Conservation (phyloP, 495 filamentous ascomycete species). For the Penicillium fimorum region DNA sequence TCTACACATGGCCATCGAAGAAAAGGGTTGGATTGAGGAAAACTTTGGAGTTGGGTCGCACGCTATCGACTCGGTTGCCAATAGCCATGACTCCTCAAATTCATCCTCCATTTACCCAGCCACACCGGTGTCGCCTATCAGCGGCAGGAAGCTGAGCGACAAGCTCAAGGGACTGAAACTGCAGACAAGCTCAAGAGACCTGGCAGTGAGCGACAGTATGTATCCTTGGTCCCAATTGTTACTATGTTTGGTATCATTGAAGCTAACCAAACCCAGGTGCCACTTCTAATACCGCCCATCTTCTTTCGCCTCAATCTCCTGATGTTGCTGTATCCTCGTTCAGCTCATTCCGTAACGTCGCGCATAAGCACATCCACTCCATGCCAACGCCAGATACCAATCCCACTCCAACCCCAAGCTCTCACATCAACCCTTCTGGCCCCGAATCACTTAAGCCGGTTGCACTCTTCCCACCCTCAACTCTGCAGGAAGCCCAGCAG, state of each 20-base stretch:
- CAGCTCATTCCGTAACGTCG: slow-evolving; percentile 51
- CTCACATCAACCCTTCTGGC: slow-evolving; percentile 6
- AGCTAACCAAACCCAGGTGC: slow-evolving; percentile 1
- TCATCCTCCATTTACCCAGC: slow-evolving; percentile 31
- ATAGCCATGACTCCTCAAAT: slow-evolving; percentile 18
- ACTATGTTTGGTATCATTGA: neutral
- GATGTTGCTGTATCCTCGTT: slow-evolving; percentile 68
- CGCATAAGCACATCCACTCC: slow-evolving; percentile 18
- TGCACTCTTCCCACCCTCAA: slow-evolving; percentile 42
- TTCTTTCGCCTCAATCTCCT: slow-evolving; percentile 59
- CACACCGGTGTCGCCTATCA: slow-evolving; percentile 59
- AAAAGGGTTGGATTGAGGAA: slow-evolving; percentile 76
- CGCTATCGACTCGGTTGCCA: slow-evolving; percentile 12
- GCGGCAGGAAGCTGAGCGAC: slow-evolving; percentile 62
- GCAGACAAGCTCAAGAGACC: slow-evolving; percentile 63
- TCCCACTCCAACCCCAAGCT: slow-evolving; percentile 23
- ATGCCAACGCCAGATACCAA: slow-evolving; percentile 33
- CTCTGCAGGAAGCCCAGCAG: slow-evolving; percentile 40
- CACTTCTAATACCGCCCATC: slow-evolving; percentile 27
- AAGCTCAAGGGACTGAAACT: slow-evolving; percentile 74
- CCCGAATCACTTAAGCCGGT: slow-evolving; percentile 30
- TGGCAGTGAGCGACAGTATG: slow-evolving; percentile 51
- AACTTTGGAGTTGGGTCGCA: slow-evolving; percentile 64
- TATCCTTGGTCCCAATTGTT: neutral
- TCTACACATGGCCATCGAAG: slow-evolving; percentile 74